phyloP scores from a whole-genome alignment of 768 basidiomycete species.

The Gautieria morchelliformis region DNA sequence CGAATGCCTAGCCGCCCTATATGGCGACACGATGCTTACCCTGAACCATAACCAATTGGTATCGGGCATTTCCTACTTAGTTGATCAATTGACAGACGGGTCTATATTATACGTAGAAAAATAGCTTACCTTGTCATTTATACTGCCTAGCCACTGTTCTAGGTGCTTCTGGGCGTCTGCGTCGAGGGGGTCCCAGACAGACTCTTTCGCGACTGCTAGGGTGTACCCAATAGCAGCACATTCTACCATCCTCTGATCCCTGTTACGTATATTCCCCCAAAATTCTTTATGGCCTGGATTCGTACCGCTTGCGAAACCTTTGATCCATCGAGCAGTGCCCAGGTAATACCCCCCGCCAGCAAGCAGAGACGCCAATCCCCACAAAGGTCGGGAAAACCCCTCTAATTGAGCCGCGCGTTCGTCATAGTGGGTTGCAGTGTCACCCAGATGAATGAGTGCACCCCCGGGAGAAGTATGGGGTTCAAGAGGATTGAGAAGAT shows the following conservation, averaged over 20 bases:
- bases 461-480: constrained; percentile 66
- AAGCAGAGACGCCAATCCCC: constrained; percentile 61
- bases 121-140: constrained; percentile 49
- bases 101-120: neutral
- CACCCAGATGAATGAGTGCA: constrained; percentile 57
- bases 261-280: constrained; percentile 67
- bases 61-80: constrained; percentile 55
- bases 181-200: constrained; percentile 53
- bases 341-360: constrained; percentile 53
- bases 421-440: constrained; percentile 59
- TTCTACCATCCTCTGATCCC: constrained; percentile 77
- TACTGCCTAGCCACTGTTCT: constrained; percentile 59
- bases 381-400: constrained; percentile 67
- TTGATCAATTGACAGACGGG: neutral
- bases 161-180: constrained; percentile 45
- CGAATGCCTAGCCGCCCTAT: neutral
- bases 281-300: constrained; percentile 58
- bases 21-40: constrained; percentile 25
- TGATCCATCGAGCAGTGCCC: constrained; percentile 52
- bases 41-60: constrained; percentile 83
- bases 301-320: constrained; percentile 60
- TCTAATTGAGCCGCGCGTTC: constrained; percentile 65
- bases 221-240: constrained; percentile 70
- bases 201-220: constrained; percentile 53
- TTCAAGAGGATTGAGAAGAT: constrained; percentile 56